Percentiles rank a stretch among this genome's conserved stretches.
Conservation (phyloP, 192 early-diverging fungal species). For the Coemansia umbellata region DNA sequence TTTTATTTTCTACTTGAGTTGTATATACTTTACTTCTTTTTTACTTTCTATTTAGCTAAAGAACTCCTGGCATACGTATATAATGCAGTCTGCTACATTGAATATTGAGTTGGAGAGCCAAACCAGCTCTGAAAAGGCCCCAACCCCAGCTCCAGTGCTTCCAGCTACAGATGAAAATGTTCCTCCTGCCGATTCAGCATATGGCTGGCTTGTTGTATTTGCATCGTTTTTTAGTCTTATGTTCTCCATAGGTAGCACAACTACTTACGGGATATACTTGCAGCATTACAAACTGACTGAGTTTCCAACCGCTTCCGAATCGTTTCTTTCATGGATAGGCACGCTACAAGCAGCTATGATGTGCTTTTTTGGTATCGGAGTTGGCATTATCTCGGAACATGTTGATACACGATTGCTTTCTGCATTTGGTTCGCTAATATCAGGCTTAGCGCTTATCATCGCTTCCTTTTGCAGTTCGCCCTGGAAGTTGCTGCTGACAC, state of each 20-base stretch:
- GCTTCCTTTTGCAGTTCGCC: slow-evolving; percentile 35
- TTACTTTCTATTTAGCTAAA: background rate
- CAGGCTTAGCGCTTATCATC: slow-evolving; percentile 9
- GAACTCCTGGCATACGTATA: background rate
- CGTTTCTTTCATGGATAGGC: slow-evolving; percentile 39
- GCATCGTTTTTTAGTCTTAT: slow-evolving; percentile 28
- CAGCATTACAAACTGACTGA: slow-evolving; percentile 19
- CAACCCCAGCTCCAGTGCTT: background rate
- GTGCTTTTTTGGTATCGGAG: slow-evolving; percentile 21
- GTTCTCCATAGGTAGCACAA: slow-evolving; percentile 25
- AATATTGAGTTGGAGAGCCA: background rate
- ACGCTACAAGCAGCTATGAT: slow-evolving; percentile 26
- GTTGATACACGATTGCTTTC: slow-evolving; percentile 11
- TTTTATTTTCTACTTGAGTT: background rate
- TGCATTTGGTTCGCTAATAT: slow-evolving; percentile 5
- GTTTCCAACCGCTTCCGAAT: slow-evolving; percentile 13
- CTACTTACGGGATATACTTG: slow-evolving; percentile 30
- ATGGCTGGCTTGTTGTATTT: slow-evolving; percentile 31
- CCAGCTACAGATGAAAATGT: background rate
- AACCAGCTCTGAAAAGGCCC: background rate
- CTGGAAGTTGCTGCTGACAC: slow-evolving; percentile 64
- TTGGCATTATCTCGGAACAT: slow-evolving; percentile 27
- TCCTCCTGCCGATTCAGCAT: slow-evolving; percentile 4
- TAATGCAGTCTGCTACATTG: background rate
- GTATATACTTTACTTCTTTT: background rate